Percentiles rank a stretch among this genome's conserved stretches.
Conservation (phyloP, 2,329 filamentous ascomycete genomes). For the Stachybotrys chlorohalonatus region DNA sequence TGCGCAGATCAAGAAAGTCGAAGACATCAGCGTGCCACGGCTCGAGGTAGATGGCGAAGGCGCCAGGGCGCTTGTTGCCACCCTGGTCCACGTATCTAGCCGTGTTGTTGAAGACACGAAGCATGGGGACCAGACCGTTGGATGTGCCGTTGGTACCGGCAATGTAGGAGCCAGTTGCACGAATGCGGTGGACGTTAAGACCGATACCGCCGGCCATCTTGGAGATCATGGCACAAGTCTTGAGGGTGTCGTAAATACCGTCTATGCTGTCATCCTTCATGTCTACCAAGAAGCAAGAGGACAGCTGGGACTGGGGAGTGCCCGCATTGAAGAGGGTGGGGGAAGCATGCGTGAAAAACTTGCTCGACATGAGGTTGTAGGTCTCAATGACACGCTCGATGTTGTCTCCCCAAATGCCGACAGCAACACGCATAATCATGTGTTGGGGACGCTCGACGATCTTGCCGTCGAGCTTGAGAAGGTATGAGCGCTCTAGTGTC, state of each 20-base stretch:
- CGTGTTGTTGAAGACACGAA: constrained; percentile 98
- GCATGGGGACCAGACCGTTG: constrained; percentile 95
- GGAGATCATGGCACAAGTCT: constrained; percentile 99
- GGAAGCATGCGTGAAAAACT: constrained; percentile 97
- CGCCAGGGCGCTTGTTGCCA: constrained; percentile 97
- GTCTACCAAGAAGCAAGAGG: constrained; percentile 97
- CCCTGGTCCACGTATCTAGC: constrained; percentile 97
- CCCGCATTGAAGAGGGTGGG: constrained; percentile 97
- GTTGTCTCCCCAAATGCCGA: constrained; percentile 92
- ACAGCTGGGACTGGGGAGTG: constrained; percentile 87
- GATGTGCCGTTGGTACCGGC: constrained; percentile 96
- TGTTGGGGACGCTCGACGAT: constrained; percentile 96
- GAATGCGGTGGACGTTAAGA: constrained; percentile 92
- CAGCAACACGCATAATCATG: constrained; percentile 99
- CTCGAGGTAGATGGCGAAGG: constrained; percentile 97
- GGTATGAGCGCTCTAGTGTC: constrained; percentile 94
- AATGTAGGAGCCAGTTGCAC: constrained; percentile 96
- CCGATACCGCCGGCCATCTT: constrained; percentile 99
- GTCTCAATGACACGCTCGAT: constrained; percentile 94
- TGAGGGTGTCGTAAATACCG: constrained; percentile 97
- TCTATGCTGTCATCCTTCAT: constrained; percentile 99
- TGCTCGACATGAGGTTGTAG: constrained; percentile 98
- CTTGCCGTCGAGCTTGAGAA: constrained; percentile 90
- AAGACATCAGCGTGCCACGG: constrained; percentile 98
- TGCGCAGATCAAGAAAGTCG: constrained; percentile 92